Base-by-base conservation (phyloP, 2,329 filamentous ascomycete genomes). In the Stachybotrys elegans region DNA sequence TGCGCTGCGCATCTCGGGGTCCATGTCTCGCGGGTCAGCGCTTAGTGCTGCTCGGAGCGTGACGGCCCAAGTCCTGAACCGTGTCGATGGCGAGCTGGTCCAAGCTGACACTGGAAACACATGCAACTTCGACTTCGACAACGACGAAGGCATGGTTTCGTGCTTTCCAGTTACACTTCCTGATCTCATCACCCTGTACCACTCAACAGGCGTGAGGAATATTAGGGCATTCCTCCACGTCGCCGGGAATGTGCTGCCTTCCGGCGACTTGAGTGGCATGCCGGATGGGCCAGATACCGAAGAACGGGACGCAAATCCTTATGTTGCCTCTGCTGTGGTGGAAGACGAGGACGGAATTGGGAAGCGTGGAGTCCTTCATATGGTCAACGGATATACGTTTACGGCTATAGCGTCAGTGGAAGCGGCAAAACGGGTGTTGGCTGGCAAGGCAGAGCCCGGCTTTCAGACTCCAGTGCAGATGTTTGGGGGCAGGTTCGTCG, bases 381-480 rank as follows among this genome's bases (percentile, higher is more conserved):
- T 43, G 3, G 50, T 51, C 2, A 56, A 57, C 35, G 53, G 53
- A 3, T 57, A 57, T 35, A 48, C 47, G 5, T 54, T 55, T 35
- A 57, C 51, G 2, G 25, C 46, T 1, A 27, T 47, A 17, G 51
- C 50, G 3, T 49, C 54, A 2, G 42, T 50, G 11, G 46, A 53
- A 22, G 50, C 50, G 5, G 49, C 42, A 2, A 48, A 32, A 21
- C 40, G 48, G 9, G 43, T 55, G 3, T 29, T 56, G 4, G 21
- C 14, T 7, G 52, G 51, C 4, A 38, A 52, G 11, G 19, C 43
- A 22, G 29, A n/a, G 8, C 16, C n/a, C 6, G 53, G 53, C 1
- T 54, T 55, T 19, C 46, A 53, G 27, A 55, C 53, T 14, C 49
- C 53, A 19, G 48, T n/a, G n/a, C n/a, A n/a, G n/a, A n/a, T n/a